A percentile compares a stretch with the other conserved stretches of the same genome.
Evolutionary conservation across 2,329 filamentous ascomycete species (phyloP).

Genomic region (Colletotrichum viniferum): DNA sequence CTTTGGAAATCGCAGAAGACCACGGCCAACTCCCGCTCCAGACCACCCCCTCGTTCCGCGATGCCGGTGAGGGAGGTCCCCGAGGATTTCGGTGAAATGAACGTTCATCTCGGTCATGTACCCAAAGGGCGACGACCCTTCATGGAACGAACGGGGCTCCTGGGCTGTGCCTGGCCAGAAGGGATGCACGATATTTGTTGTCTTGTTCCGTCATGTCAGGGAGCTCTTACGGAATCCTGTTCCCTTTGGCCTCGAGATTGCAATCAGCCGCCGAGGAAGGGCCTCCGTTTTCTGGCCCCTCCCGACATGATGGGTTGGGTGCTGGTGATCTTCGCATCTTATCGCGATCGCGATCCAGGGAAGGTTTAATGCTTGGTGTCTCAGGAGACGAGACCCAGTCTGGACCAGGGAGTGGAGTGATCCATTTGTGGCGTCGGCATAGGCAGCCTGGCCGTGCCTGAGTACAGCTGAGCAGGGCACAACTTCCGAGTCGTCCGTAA

Average conservation of each 20-base stretch:
- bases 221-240: neutral
- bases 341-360: neutral
- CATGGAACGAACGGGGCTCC: neutral
- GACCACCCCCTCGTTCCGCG: neutral
- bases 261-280: neutral
- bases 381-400: neutral
- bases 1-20: neutral
- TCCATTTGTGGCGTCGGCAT: neutral
- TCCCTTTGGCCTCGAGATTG: neutral
- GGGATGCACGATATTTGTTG: neutral
- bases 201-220: conserved; percentile 9
- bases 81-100: neutral
- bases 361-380: neutral
- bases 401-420: neutral
- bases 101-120: neutral
- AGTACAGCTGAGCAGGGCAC: neutral
- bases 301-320: neutral
- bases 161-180: neutral
- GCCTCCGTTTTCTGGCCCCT: neutral
- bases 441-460: neutral
- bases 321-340: neutral
- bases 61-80: neutral
- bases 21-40: neutral
- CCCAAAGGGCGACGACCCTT: neutral
- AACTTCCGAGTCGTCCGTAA: neutral